Base-by-base conservation (phyloP, 2,329 filamentous ascomycete species). In the Lasiodiplodia gonubiensis region DNA sequence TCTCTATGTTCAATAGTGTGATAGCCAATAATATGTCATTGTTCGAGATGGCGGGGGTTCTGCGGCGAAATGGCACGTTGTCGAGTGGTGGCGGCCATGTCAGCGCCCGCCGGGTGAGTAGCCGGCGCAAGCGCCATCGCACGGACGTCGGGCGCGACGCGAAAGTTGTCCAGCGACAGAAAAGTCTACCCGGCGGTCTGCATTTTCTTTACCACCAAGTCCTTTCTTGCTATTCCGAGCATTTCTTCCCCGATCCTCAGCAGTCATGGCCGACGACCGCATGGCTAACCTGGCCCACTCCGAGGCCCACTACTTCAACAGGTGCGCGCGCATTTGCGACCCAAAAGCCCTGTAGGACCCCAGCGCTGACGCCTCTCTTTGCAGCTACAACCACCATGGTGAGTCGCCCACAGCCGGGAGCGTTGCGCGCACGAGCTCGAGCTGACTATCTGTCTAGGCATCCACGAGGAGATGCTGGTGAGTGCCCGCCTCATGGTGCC, bases 241-340 rank as follows among this genome's bases (percentile, higher is more conserved):
- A 57, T 7, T 21, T 33, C 35, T 33, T 27, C 33, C 46, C 16
- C 54, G 33, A 30, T 35, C 35, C 21, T n/a, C 23, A 33, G 33
- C 53, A 59, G 46, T 23, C 27, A 67, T 67, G 66, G 48, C 66
- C 18, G 66, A 64, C 23, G 76, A 77, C 71, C 75, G 74, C 68
- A 74, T 92, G 80, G 89, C 90, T 78, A 80, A 83, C 74, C 90
- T 97, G 87, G 91, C 92, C 79, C 94, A 97, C 84, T 95, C 94
- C 71, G 95, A 99, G 86, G 93, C 96, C 81, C 95, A 98, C 82
- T 99, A 98, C 86, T 98, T 98, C 85, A 98, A 97, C 84, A 97
- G 93, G 94, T 96, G 83, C 71, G 78, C 55, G 69, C 68, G 46
- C 64, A 64, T 67, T 27, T 39, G 42, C 60, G 25, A 59, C 48